A percentile compares a stretch with the other conserved stretches of the same genome.
phyloP scores from a whole-genome alignment of 1,139 yeast species.

The Kodamaea sp. region DNA sequence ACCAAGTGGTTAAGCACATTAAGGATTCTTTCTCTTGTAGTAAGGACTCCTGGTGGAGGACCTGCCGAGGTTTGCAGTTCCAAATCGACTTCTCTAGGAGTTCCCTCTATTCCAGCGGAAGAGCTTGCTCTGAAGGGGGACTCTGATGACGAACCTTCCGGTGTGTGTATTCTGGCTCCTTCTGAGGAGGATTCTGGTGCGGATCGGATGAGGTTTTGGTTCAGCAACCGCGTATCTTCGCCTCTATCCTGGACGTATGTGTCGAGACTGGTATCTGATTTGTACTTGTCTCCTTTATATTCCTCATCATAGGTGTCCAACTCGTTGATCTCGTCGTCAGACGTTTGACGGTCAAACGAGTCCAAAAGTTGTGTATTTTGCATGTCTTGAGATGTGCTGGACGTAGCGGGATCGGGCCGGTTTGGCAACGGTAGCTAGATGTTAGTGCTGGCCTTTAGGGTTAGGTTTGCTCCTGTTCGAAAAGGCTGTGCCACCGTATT shows the following conservation, averaged over 20 bases:
- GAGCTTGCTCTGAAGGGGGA: no score
- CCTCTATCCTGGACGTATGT: slow-evolving; percentile 1
- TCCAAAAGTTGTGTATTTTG: slow-evolving; percentile 7
- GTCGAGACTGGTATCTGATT: background rate
- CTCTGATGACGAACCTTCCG: no score
- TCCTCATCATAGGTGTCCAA: background rate
- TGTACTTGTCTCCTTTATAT: background rate
- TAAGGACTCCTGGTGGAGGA: background rate
- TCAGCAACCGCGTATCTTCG: background rate
- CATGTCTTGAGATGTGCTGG: no score
- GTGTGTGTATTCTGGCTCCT: no score
- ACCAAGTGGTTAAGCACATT: slow-evolving; percentile 37
- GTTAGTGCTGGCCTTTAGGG: no score
- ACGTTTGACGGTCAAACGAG: slow-evolving; percentile 9
- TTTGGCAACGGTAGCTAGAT: no score
- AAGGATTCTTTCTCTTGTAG: slow-evolving; percentile 30
- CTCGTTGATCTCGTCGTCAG: background rate
- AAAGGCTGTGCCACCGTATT: no score
- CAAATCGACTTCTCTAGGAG: slow-evolving; percentile 15
- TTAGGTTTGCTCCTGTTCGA: no score
- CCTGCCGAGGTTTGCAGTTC: slow-evolving; percentile 30
- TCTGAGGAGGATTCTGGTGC: no score
- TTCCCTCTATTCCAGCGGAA: no score
- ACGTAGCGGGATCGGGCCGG: no score
- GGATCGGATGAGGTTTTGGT: no score